Percentiles rank a stretch among this genome's conserved stretches.
Evolutionary conservation across 2,329 filamentous ascomycete genomes (phyloP).

Genomic region (Apiospora rasikravindrae): DNA sequence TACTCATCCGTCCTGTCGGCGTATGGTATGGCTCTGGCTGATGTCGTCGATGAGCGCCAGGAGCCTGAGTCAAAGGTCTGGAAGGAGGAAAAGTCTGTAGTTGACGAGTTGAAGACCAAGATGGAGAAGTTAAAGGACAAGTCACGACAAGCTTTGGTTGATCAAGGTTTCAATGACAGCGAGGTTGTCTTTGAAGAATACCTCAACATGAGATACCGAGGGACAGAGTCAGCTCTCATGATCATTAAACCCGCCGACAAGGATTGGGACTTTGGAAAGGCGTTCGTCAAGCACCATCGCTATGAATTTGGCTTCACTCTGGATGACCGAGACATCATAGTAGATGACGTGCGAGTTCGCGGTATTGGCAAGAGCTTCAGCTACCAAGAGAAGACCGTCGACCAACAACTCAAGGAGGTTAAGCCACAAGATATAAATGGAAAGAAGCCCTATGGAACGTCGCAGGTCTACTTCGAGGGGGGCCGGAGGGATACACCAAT

Average conservation of each 20-base stretch:
- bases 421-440: conserved; percentile 61
- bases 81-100: conserved; percentile 62
- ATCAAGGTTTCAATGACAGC: conserved; percentile 78
- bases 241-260: conserved; percentile 72
- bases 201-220: conserved; percentile 90
- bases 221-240: conserved; percentile 92
- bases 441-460: conserved; percentile 67
- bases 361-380: conserved; percentile 90
- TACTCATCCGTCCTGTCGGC: conserved; percentile 91
- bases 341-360: conserved; percentile 87
- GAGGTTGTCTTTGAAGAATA: conserved; percentile 89
- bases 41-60: conserved; percentile 90
- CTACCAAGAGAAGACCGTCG: conserved; percentile 79
- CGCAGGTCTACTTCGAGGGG: conserved; percentile 83
- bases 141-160: conserved; percentile 68
- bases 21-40: conserved; percentile 90
- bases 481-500: conserved; percentile 79
- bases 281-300: conserved; percentile 85
- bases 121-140: conserved; percentile 82
- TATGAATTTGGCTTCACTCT: conserved; percentile 94
- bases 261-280: conserved; percentile 82
- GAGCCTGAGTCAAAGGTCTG: conserved; percentile 72
- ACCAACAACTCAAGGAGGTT: conserved; percentile 78
- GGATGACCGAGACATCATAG: conserved; percentile 81
- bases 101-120: conserved; percentile 70